These are phyloP conservation scores for Trichosporon coremiiforme DNA, from an alignment of 1,284 basidiomycete genomes.

Conservation along the genomic window DNA sequence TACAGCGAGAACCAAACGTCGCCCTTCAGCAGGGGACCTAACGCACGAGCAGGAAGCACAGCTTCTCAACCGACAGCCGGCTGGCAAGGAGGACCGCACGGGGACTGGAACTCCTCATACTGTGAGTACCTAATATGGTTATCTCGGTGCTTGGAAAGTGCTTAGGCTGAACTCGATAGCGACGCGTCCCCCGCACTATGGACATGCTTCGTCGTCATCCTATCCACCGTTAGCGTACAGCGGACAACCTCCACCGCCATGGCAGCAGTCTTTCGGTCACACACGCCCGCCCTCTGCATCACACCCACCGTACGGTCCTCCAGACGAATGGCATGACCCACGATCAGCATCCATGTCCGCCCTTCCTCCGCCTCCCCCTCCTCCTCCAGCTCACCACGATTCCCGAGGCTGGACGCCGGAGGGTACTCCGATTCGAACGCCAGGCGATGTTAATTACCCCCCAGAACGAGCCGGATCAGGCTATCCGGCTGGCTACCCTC, in stretches of 20 bases:
- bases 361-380: background rate
- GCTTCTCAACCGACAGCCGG: background rate
- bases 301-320: constrained; percentile 13
- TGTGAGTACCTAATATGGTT: background rate
- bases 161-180: background rate
- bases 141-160: background rate
- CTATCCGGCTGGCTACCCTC: background rate
- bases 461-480: constrained; percentile 11
- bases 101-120: background rate
- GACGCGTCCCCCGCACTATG: constrained; percentile 1
- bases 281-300: constrained; percentile 18
- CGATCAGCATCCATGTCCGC: constrained; percentile 5
- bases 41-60: constrained; percentile 7
- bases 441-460: background rate
- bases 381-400: constrained; percentile 6
- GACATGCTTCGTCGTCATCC: constrained; percentile 1
- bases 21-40: constrained; percentile 3
- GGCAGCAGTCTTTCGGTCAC: constrained; percentile 13
- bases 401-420: constrained; percentile 25
- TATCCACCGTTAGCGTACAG: constrained; percentile 1
- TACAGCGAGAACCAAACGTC: constrained; percentile 19
- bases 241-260: background rate
- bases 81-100: constrained; percentile 10
- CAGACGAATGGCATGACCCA: constrained; percentile 3
- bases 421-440: background rate